A percentile compares a stretch with the other conserved stretches of the same genome.
phyloP scores from a whole-genome alignment of 2,329 filamentous ascomycete species.

The Sphaerostilbella broomeana region DNA sequence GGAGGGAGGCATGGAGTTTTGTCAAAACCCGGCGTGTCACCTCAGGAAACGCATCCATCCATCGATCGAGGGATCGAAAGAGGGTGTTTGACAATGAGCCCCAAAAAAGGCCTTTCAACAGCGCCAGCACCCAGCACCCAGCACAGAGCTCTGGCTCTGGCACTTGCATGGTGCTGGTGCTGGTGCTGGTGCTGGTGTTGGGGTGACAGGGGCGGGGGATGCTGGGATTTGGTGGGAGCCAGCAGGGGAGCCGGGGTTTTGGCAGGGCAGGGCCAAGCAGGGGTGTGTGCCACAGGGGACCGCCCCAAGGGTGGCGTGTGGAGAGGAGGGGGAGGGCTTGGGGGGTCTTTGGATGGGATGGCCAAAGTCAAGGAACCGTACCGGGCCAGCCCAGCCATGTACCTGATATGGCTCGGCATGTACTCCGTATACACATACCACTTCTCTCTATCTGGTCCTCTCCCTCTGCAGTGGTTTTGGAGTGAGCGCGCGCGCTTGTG shows the following conservation, averaged over 20 bases:
- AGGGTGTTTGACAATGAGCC: conserved; percentile 13
- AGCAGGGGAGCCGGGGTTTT: conserved; percentile 10
- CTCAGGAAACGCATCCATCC: conserved; percentile 25
- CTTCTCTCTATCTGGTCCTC: neutral
- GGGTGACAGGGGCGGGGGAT: conserved; percentile 8
- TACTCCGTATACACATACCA: neutral
- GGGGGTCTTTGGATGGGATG: neutral
- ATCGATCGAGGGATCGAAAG: conserved; percentile 32
- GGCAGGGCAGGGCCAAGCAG: conserved; percentile 3
- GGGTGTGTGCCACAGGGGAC: conserved; percentile 2
- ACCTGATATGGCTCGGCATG: neutral
- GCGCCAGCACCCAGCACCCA: no score
- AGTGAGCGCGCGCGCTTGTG: no score
- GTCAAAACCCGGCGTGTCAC: conserved; percentile 24
- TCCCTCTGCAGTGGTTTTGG: neutral
- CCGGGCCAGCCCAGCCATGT: conserved; percentile 3
- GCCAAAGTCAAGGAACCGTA: no score
- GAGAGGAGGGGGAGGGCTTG: conserved; percentile 1
- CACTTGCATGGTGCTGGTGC: conserved; percentile 5
- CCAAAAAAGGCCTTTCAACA: conserved; percentile 4
- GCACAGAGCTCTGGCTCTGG: conserved; percentile 9
- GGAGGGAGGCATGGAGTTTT: conserved; percentile 24
- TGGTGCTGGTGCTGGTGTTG: conserved; percentile 5
- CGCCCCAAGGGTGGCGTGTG: conserved; percentile 5
- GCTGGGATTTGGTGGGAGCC: conserved; percentile 3